Base-by-base conservation (phyloP, 768 basidiomycete species). In the Pulveroboletus sp. region DNA sequence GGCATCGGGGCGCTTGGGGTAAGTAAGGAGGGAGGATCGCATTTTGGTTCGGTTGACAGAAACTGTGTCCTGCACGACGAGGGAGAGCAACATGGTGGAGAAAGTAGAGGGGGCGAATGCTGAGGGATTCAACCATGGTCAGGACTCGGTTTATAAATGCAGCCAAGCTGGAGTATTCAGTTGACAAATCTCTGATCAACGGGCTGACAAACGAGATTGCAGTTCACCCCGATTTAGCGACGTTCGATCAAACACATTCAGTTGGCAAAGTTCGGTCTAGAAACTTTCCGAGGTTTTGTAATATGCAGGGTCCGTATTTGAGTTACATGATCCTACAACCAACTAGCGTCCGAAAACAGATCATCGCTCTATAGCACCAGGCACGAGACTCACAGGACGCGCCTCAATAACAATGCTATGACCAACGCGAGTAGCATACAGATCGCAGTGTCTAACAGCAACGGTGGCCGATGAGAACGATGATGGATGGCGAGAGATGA, bases 391-490 rank as follows among this genome's bases (percentile, higher is more conserved):
- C 64, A 78, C 50, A 77, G 55, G 48, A 77, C 67, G 61, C 86
- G 75, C 50, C 84, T 77, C 57, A 78, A 86, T 40, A 90, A 70
- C 35, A 91, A 75, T 29, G 79, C 82, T 58, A 85, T 78, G 40
- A 84, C 75, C 49, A 90, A 67, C 13, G 84, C 82, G 10, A 90
- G 69, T 19, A 88, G 71, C 40, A 90, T 73, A 63, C 84, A 83
- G 51, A 91, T 90, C 24, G 82, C 81, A 11, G 80, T 80, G 65
- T 90, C 89, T 27, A 91, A 71, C 20, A 88, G 66, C 21, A 88
- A 61, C 20, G 86, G 86, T 20, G 86, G 81, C 39, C 65, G 64
- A 41, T 53, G 58, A 33, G 56, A 58, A 49, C 56, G 60, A 56
- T 42, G 57, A 23, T 40, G 61, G 31, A 42, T 23, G 35, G 49